These are phyloP conservation scores for Starmerella cellae DNA, from an alignment of 805 yeast species.

Conservation along the genomic window DNA sequence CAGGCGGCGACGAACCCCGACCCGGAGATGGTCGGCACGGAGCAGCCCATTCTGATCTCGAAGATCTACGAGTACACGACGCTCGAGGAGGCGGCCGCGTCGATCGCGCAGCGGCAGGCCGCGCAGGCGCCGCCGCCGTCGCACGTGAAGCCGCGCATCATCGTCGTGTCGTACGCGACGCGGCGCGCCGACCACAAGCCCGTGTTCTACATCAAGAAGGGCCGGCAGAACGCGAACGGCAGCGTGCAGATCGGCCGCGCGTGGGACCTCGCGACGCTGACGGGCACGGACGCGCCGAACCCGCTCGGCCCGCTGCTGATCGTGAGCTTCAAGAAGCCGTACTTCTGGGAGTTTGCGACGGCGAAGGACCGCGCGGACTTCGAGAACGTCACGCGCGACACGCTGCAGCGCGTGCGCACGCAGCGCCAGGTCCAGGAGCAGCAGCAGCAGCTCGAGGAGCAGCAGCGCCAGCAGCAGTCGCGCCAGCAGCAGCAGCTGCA, in stretches of 20 bases:
- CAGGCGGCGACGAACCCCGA: conserved; percentile 8
- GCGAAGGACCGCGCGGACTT: conserved; percentile 48
- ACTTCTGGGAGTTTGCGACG: conserved; percentile 66
- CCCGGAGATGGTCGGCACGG: conserved; percentile 9
- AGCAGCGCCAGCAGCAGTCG: neutral
- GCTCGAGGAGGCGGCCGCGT: conserved; percentile 13
- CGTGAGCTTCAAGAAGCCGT: conserved; percentile 57
- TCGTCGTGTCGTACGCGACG: conserved; percentile 11
- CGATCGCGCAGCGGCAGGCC: neutral
- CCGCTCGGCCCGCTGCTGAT: conserved; percentile 28
- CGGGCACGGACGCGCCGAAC: conserved; percentile 40
- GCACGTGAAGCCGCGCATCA: conserved; percentile 15
- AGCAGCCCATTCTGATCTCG: conserved; percentile 7
- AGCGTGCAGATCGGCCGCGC: conserved; percentile 81
- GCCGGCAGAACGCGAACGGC: conserved; percentile 63
- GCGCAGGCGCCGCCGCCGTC: neutral
- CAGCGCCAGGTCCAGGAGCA: neutral
- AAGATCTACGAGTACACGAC: conserved; percentile 12
- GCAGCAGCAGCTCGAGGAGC: neutral
- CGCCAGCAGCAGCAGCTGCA: neutral
- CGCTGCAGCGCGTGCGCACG: conserved; percentile 29
- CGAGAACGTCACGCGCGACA: conserved; percentile 38
- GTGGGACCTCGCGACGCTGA: conserved; percentile 70
- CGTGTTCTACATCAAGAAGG: conserved; percentile 60
- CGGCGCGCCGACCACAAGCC: neutral